A percentile compares a stretch with the other conserved stretches of the same genome.
Conservation (phyloP, 2,329 filamentous ascomycete species). For the Aureobasidium melanogenum region DNA sequence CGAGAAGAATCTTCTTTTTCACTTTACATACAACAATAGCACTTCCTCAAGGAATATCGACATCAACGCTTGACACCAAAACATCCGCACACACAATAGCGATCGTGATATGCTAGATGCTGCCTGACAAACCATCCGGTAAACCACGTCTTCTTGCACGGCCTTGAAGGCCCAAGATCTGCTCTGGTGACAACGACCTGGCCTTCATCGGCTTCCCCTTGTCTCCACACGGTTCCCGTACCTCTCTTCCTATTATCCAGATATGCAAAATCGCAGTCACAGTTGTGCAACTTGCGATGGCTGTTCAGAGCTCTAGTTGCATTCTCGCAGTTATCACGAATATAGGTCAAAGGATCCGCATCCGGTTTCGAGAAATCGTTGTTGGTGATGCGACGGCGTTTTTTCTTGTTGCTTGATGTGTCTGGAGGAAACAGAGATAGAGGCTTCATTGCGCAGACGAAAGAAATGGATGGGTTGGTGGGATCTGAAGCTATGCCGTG, state of each 20-base stretch:
- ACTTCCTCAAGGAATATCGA: too few species aligned
- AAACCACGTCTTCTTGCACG: conserved; percentile 4
- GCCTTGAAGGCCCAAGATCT: neutral
- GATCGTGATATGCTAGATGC: conserved; percentile 6
- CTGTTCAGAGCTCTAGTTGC: neutral
- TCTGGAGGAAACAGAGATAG: neutral
- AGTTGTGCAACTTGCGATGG: conserved; percentile 1
- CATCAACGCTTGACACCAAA: neutral
- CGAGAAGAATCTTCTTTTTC: too few species aligned
- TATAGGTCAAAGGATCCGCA: neutral
- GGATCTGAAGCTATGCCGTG: neutral
- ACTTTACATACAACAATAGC: too few species aligned
- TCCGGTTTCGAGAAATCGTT: neutral
- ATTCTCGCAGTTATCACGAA: conserved; percentile 3
- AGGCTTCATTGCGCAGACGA: neutral
- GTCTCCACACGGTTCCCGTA: neutral
- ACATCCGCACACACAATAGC: neutral
- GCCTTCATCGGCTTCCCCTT: neutral
- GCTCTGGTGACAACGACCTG: neutral
- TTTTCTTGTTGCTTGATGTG: neutral
- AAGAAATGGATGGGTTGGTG: neutral
- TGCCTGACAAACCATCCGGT: conserved; percentile 7
- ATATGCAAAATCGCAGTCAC: conserved; percentile 8
- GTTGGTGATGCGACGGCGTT: conserved; percentile 6
- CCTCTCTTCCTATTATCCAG: neutral